A percentile compares a stretch with the other conserved stretches of the same genome.
phyloP scores from a whole-genome alignment of 345 rosid species.

The Linum trigynum region DNA sequence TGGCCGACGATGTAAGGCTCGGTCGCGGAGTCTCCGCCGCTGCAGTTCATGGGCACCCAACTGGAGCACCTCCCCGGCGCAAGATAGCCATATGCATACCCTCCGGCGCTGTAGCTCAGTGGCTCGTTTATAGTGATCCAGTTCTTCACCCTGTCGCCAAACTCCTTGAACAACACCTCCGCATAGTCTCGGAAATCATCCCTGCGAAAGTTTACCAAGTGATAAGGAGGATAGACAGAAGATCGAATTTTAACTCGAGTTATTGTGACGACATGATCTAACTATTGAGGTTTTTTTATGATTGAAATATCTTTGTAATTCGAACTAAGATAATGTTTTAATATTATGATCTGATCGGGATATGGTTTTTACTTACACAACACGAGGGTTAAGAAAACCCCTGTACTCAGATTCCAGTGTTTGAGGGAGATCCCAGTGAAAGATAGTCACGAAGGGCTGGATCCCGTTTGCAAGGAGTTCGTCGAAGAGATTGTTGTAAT shows the following conservation, averaged over 20 bases:
- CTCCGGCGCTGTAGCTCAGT: not conserved
- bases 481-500: conserved; percentile 9
- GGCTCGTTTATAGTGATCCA: not conserved
- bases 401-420: not conserved
- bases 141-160: conserved; percentile 2
- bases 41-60: not conserved
- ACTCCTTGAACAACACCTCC: conserved; percentile 3
- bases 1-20: not conserved
- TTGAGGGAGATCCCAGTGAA: not conserved
- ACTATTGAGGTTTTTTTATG: too few relatives aligned
- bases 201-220: not conserved
- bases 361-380: not conserved
- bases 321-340: too few relatives aligned
- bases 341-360: too few relatives aligned
- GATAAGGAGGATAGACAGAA: too few relatives aligned
- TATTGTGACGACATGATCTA: not conserved
- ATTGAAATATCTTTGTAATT: too few relatives aligned
- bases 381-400: conserved; percentile 12
- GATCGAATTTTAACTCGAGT: conserved; percentile 2
- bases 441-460: not conserved
- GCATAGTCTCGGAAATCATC: conserved; percentile 7
- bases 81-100: not conserved
- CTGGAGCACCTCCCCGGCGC: not conserved
- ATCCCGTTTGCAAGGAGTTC: not conserved
- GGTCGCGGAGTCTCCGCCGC: not conserved